A percentile compares a stretch with the other conserved stretches of the same genome.
Conservation (phyloP, 2,329 filamentous ascomycete species). For the Aspergillus jensenii region DNA sequence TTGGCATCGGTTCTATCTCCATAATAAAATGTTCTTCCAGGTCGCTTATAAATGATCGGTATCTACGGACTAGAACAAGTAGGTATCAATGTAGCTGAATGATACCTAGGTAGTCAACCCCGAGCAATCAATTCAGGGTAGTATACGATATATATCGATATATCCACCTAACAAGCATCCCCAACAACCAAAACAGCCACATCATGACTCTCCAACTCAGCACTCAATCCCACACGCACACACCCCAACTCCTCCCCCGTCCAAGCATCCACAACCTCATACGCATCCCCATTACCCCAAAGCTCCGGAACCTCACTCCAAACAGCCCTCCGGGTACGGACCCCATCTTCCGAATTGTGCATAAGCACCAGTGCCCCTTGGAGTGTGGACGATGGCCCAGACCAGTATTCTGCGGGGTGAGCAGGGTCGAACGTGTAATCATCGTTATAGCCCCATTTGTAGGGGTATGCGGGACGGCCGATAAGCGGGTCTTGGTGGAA, state of each 20-base stretch:
- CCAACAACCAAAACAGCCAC: slow-evolving; percentile 30
- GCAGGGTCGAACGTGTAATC: slow-evolving; percentile 35
- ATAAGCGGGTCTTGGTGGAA: slow-evolving; percentile 50
- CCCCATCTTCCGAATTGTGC: slow-evolving; percentile 29
- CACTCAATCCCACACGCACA: slow-evolving; percentile 23
- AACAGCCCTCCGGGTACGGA: slow-evolving; percentile 23
- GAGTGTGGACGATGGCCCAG: slow-evolving; percentile 29
- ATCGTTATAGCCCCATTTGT: slow-evolving; percentile 38
- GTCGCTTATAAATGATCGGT: too few relatives aligned
- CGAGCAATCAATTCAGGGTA: too few relatives aligned
- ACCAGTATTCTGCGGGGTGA: slow-evolving; percentile 39
- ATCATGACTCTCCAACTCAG: slow-evolving; percentile 30
- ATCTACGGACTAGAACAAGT: too few relatives aligned
- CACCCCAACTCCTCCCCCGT: slow-evolving; percentile 32
- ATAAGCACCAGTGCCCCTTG: slow-evolving; percentile 32
- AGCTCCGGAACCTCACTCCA: slow-evolving; percentile 35
- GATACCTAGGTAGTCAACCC: neutral
- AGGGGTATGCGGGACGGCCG: slow-evolving; percentile 46
- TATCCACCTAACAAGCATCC: slow-evolving; percentile 2
- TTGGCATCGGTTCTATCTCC: too few relatives aligned
- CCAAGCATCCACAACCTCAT: slow-evolving; percentile 30
- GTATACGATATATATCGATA: too few relatives aligned
- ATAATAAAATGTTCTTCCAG: too few relatives aligned
- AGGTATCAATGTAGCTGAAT: too few relatives aligned
- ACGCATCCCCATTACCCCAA: slow-evolving; percentile 14